Percentiles rank a stretch among this genome's conserved stretches.
phyloP scores from a whole-genome alignment of 1,139 yeast species.

The Dujonia santamariae region DNA sequence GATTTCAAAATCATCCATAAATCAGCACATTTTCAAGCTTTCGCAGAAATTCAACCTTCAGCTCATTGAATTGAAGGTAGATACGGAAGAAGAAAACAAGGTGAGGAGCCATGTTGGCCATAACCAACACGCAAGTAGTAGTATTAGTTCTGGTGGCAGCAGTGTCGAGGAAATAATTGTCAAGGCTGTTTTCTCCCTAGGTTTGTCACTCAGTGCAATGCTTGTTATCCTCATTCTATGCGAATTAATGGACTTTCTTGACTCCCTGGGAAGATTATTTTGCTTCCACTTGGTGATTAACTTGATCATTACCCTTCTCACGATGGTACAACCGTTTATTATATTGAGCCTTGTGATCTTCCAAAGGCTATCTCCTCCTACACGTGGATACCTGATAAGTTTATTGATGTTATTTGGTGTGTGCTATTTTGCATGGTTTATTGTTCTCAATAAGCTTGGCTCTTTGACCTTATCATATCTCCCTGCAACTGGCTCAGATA shows the following conservation, averaged over 20 bases:
- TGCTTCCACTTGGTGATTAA: slow-evolving; percentile 33
- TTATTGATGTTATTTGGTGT: slow-evolving; percentile 2
- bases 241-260: slow-evolving; percentile 29
- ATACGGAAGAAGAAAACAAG: slow-evolving; percentile 14
- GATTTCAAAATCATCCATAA: slow-evolving; percentile 21
- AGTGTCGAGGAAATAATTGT: slow-evolving; percentile 17
- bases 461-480: slow-evolving; percentile 29
- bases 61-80: slow-evolving; percentile 18
- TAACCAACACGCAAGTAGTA: background rate
- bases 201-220: slow-evolving; percentile 30
- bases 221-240: slow-evolving; percentile 36
- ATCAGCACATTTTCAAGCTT: slow-evolving; percentile 17
- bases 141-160: too few relatives aligned
- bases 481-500: slow-evolving; percentile 11
- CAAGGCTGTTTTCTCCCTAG: slow-evolving; percentile 27
- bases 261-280: slow-evolving; percentile 19
- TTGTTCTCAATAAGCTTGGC: slow-evolving; percentile 35
- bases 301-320: slow-evolving; percentile 28
- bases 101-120: slow-evolving; percentile 8
- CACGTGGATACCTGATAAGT: background rate
- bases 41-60: slow-evolving; percentile 14
- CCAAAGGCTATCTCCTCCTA: slow-evolving; percentile 26
- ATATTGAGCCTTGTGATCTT: slow-evolving; percentile 28
- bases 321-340: slow-evolving; percentile 33
- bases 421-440: slow-evolving; percentile 27